Evolutionary conservation across 2,329 filamentous ascomycete genomes (phyloP).

Genomic region (Neofusicoccum laricinum): DNA sequence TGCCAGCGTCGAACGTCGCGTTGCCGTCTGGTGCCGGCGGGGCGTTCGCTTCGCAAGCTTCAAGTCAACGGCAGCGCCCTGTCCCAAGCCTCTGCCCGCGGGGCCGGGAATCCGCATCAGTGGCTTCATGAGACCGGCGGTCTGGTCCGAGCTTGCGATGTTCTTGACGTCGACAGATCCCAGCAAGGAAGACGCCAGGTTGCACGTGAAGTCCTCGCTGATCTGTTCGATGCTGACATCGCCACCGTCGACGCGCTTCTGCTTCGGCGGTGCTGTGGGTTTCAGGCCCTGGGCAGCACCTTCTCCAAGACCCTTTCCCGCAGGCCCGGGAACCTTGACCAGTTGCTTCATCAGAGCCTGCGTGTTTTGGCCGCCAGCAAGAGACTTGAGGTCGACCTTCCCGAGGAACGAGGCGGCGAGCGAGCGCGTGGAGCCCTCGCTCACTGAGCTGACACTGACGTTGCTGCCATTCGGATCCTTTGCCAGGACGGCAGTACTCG

Average conservation of each 20-base stretch:
- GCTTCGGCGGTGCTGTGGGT: neutral
- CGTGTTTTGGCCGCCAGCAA: neutral
- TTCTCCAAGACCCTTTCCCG: neutral
- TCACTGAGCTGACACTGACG: neutral
- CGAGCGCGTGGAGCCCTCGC: neutral
- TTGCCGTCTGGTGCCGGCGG: neutral
- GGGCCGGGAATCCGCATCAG: neutral
- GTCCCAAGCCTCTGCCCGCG: neutral
- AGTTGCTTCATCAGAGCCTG: neutral
- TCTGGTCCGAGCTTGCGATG: neutral
- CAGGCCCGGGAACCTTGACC: neutral
- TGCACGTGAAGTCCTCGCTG: neutral
- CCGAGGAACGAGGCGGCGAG: neutral
- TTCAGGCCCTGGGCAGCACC: neutral
- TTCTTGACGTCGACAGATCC: neutral
- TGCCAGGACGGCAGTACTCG: neutral
- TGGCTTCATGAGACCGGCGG: neutral
- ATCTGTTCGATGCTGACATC: neutral
- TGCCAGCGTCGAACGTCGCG: neutral
- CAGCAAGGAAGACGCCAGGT: neutral
- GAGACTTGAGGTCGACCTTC: neutral
- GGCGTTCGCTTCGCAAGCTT: neutral
- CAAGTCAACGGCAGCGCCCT: slow-evolving; percentile 3
- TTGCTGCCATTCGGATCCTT: neutral
- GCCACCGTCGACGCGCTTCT: neutral